phyloP scores from a whole-genome alignment of 495 filamentous ascomycete genomes.

The Astrothelium subdiscretum region DNA sequence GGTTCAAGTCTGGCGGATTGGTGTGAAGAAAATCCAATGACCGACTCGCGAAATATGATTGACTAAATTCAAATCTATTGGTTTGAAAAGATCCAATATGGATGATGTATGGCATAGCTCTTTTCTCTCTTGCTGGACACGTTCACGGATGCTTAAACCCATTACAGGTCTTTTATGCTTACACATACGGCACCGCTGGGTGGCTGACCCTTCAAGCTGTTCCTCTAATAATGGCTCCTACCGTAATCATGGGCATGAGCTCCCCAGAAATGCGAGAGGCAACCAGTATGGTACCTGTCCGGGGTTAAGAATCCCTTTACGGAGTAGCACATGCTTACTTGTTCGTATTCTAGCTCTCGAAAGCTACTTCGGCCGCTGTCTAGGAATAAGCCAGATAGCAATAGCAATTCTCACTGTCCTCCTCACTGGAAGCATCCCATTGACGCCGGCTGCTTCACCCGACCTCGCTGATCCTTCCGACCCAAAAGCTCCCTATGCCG shows the following conservation, averaged over 20 bases:
- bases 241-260: constrained; percentile 9
- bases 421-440: constrained; percentile 64
- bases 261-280: background rate
- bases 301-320: background rate
- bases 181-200: constrained; percentile 39
- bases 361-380: constrained; percentile 57
- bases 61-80: too few species aligned
- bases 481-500: constrained; percentile 55
- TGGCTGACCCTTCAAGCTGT: constrained; percentile 19
- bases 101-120: too few species aligned
- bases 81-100: too few species aligned
- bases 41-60: too few species aligned
- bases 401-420: constrained; percentile 54
- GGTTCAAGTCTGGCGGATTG: too few species aligned
- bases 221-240: constrained; percentile 16
- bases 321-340: too few species aligned
- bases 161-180: constrained; percentile 49
- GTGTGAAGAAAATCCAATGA: too few species aligned
- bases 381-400: constrained; percentile 55
- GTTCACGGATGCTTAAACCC: background rate
- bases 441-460: constrained; percentile 35
- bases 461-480: constrained; percentile 36
- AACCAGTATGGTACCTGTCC: background rate
- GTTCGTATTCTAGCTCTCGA: constrained; percentile 56
- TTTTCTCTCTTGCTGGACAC: too few species aligned